Evolutionary conservation across 106 monocot species (phyloP).

Genomic region (Allium cepa): DNA sequence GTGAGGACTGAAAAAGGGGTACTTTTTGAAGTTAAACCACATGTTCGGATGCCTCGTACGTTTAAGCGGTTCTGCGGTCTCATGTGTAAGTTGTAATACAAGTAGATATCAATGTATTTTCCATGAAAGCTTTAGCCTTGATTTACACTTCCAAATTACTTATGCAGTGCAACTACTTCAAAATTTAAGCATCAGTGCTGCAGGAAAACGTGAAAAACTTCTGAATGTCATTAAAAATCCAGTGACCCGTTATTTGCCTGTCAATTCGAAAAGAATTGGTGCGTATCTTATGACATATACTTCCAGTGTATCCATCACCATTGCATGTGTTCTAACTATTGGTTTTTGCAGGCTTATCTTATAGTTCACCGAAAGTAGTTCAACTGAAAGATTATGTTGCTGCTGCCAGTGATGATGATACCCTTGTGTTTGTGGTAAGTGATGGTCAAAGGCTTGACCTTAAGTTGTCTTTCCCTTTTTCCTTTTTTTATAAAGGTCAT

Average conservation of each 20-base stretch:
- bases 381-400: slow-evolving; percentile 65
- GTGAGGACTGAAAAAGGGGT: slow-evolving; percentile 80
- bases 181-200: slow-evolving; percentile 72
- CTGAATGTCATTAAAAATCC: slow-evolving; percentile 93
- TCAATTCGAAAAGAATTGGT: slow-evolving; percentile 82
- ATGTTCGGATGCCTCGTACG: slow-evolving; percentile 92
- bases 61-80: slow-evolving; percentile 88
- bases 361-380: slow-evolving; percentile 77
- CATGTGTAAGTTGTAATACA: slow-evolving; percentile 65
- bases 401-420: slow-evolving; percentile 48
- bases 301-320: background rate
- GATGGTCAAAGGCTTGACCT: background rate
- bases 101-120: background rate
- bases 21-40: slow-evolving; percentile 87
- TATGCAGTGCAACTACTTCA: slow-evolving; percentile 62
- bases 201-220: slow-evolving; percentile 87
- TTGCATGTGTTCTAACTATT: background rate
- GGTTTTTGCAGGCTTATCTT: slow-evolving; percentile 57
- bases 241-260: slow-evolving; percentile 75
- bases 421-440: slow-evolving; percentile 91
- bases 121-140: slow-evolving; percentile 2
- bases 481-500: background rate
- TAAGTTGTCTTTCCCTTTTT: background rate
- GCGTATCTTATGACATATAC: slow-evolving; percentile 4
- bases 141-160: background rate